These are phyloP conservation scores for Dioscorea cayenensis DNA, from an alignment of 116 monocot species.

Conservation along the genomic window DNA sequence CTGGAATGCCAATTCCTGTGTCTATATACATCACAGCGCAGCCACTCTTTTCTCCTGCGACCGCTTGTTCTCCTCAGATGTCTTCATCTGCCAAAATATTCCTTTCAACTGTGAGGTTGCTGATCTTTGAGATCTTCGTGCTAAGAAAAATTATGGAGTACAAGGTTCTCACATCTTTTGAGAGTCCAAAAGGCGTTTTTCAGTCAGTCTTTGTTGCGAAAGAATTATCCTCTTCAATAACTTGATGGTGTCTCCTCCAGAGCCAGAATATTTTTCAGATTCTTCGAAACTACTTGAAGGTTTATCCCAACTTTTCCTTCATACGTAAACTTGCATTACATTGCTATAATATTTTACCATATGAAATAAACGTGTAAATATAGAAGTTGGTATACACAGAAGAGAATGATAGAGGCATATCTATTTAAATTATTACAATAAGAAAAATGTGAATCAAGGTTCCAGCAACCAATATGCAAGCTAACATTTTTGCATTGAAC, in stretches of 20 bases:
- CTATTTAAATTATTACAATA: too few species aligned
- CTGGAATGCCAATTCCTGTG: constrained; percentile 87
- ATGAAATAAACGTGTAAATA: not conserved
- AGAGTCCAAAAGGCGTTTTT: constrained; percentile 15
- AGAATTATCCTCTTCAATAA: constrained; percentile 8
- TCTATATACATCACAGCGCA: constrained; percentile 65
- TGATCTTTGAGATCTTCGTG: constrained; percentile 13
- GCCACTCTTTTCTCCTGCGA: constrained; percentile 37
- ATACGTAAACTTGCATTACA: constrained; percentile 76
- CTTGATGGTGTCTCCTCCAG: constrained; percentile 7
- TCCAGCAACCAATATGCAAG: too few species aligned
- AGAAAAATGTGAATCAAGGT: too few species aligned
- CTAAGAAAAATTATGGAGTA: constrained; percentile 11
- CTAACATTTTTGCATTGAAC: too few species aligned
- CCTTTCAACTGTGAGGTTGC: not conserved
- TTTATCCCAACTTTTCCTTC: constrained; percentile 76
- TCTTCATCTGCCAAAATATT: constrained; percentile 10
- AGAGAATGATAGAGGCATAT: not conserved
- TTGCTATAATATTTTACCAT: constrained; percentile 41
- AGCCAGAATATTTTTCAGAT: constrained; percentile 18
- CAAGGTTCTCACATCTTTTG: constrained; percentile 18
- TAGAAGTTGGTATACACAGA: not conserved
- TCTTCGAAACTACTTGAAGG: constrained; percentile 37
- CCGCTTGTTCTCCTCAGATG: constrained; percentile 3
- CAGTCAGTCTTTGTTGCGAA: constrained; percentile 6